phyloP scores from a whole-genome alignment of 1,284 basidiomycete species.

The Vanrija pseudolonga region DNA sequence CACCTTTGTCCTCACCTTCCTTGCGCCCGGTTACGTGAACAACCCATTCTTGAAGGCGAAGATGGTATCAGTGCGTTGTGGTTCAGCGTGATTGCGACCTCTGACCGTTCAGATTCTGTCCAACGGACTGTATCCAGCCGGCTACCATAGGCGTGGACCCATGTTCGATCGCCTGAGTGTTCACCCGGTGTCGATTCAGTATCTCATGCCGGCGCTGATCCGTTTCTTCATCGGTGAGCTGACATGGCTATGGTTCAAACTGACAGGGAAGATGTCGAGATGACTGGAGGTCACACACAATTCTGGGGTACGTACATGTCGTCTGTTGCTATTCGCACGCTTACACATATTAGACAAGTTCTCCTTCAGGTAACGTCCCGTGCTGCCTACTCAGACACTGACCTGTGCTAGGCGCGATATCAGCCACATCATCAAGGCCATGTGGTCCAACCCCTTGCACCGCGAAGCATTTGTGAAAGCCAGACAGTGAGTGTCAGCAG shows the following conservation, averaged over 20 bases:
- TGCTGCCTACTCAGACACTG: too few species aligned
- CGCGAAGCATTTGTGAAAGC: slow-evolving; percentile 75
- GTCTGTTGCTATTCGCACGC: not conserved
- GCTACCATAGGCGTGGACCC: slow-evolving; percentile 70
- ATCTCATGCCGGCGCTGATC: slow-evolving; percentile 88
- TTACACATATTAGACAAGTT: slow-evolving; percentile 9
- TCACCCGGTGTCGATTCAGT: slow-evolving; percentile 76
- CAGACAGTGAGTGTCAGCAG: slow-evolving; percentile 61
- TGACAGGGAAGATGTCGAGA: slow-evolving; percentile 74
- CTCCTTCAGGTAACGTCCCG: slow-evolving; percentile 29
- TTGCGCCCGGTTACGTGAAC: slow-evolving; percentile 95
- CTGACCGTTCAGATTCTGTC: slow-evolving; percentile 64
- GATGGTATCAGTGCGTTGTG: slow-evolving; percentile 72
- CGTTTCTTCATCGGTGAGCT: slow-evolving; percentile 87
- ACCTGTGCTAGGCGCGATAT: slow-evolving; percentile 62
- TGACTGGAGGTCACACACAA: slow-evolving; percentile 93
- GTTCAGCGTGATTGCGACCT: too few species aligned
- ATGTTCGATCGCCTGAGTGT: slow-evolving; percentile 78
- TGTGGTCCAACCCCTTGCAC: slow-evolving; percentile 86
- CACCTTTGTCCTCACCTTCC: slow-evolving; percentile 83
- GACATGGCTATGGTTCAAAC: not conserved
- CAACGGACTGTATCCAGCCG: slow-evolving; percentile 73
- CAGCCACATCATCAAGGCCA: slow-evolving; percentile 73
- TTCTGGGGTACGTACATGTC: slow-evolving; percentile 74
- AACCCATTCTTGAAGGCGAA: slow-evolving; percentile 99